A percentile compares a stretch with the other conserved stretches of the same genome.
These are phyloP conservation scores for Aspergillus cristatus DNA, from an alignment of 495 filamentous ascomycete genomes.

Conservation along the genomic window DNA sequence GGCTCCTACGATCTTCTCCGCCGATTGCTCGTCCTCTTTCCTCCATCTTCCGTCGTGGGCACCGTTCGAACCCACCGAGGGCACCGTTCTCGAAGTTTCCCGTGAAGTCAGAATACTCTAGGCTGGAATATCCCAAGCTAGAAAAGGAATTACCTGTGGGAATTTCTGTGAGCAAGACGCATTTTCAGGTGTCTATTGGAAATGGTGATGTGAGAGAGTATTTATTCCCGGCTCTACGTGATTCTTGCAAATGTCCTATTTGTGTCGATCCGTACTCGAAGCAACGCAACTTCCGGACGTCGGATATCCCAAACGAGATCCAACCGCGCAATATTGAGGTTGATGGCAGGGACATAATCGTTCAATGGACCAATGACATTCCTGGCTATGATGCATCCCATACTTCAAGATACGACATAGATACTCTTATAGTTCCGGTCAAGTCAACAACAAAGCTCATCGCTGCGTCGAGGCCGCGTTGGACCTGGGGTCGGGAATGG, in stretches of 20 bases:
- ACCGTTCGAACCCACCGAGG: too few relatives aligned
- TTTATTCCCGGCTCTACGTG: slow-evolving; percentile 43
- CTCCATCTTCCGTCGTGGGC: too few relatives aligned
- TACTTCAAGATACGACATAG: slow-evolving; percentile 31
- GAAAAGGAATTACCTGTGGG: too few relatives aligned
- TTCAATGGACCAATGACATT: slow-evolving; percentile 57
- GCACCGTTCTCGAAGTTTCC: too few relatives aligned
- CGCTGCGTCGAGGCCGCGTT: slow-evolving; percentile 1
- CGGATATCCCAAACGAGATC: slow-evolving; percentile 55
- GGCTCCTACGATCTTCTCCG: too few relatives aligned
- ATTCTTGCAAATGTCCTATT: slow-evolving; percentile 58
- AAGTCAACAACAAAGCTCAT: neutral
- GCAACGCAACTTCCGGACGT: slow-evolving; percentile 72
- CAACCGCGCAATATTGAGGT: slow-evolving; percentile 20
- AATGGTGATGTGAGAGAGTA: too few relatives aligned
- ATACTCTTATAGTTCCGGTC: slow-evolving; percentile 16
- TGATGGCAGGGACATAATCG: slow-evolving; percentile 34
- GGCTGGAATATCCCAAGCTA: too few relatives aligned
- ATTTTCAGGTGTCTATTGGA: too few relatives aligned
- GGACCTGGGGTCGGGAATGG: slow-evolving; percentile 22
- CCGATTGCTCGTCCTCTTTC: too few relatives aligned
- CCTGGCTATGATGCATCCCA: slow-evolving; percentile 37
- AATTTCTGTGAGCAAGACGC: too few relatives aligned
- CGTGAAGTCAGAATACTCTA: too few relatives aligned
- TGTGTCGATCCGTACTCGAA: slow-evolving; percentile 73